phyloP scores from a whole-genome alignment of 768 basidiomycete genomes.

The Boletus pseudopeckii region DNA sequence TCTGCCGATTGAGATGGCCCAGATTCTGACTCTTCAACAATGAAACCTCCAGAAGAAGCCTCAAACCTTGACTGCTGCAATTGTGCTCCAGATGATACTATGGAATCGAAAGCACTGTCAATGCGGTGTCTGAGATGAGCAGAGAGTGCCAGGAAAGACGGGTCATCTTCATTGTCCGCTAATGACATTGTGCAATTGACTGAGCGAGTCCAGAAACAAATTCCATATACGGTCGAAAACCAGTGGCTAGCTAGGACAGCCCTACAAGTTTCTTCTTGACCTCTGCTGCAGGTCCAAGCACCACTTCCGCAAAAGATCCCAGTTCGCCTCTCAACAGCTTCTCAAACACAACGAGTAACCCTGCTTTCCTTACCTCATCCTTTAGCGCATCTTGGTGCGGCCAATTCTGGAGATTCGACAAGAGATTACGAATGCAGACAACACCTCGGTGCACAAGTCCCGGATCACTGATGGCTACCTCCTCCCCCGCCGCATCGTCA shows the following conservation, averaged over 20 bases:
- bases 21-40: conserved; percentile 24
- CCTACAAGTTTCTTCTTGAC: conserved; percentile 42
- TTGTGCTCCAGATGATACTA: conserved; percentile 7
- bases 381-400: conserved; percentile 41
- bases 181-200: conserved; percentile 12
- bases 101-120: conserved; percentile 49
- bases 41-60: conserved; percentile 32
- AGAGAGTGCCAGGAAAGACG: conserved; percentile 42
- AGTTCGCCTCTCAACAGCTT: conserved; percentile 44
- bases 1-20: conserved; percentile 3
- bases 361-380: conserved; percentile 49
- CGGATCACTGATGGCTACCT: conserved; percentile 36
- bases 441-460: conserved; percentile 78
- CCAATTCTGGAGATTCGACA: conserved; percentile 42
- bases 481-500: conserved; percentile 38
- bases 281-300: conserved; percentile 51
- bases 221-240: background rate
- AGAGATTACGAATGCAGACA: conserved; percentile 68
- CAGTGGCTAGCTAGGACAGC: conserved; percentile 2
- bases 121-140: conserved; percentile 41
- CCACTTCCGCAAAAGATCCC: conserved; percentile 33
- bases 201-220: background rate
- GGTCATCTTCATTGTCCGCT: conserved; percentile 15
- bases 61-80: conserved; percentile 6
- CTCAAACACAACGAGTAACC: conserved; percentile 52